Conservation (phyloP, 495 filamentous ascomycete genomes). For the Choiromyces venosus region DNA sequence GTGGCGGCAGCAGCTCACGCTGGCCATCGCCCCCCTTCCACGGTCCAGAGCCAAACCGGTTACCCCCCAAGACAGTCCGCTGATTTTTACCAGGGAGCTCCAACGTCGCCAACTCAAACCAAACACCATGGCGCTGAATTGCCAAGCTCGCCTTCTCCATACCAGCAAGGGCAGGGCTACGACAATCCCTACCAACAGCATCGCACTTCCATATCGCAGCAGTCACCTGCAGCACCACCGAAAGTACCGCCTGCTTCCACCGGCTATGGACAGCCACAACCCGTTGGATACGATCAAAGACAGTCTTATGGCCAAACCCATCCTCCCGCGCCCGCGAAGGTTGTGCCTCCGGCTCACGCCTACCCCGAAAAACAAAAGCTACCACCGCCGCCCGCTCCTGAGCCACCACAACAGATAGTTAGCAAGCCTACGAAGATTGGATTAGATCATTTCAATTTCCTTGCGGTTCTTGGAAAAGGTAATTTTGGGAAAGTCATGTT, state of each 20-base stretch:
- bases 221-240: slow-evolving; percentile 39
- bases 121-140: slow-evolving; percentile 43
- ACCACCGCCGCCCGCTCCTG: slow-evolving; percentile 43
- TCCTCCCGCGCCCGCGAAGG: neutral
- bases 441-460: slow-evolving; percentile 97
- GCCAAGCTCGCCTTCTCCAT: slow-evolving; percentile 20
- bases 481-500: slow-evolving; percentile 99
- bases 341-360: slow-evolving; percentile 17
- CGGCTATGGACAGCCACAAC: slow-evolving; percentile 12
- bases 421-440: slow-evolving; percentile 64
- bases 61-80: slow-evolving; percentile 38
- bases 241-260: slow-evolving; percentile 32
- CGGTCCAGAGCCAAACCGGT: slow-evolving; percentile 45
- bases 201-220: slow-evolving; percentile 7
- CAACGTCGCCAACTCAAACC: slow-evolving; percentile 45
- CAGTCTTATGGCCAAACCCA: slow-evolving; percentile 12
- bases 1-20: slow-evolving; percentile 38
- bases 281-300: neutral
- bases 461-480: slow-evolving; percentile 96
- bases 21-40: slow-evolving; percentile 29
- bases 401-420: slow-evolving; percentile 44
- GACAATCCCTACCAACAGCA: slow-evolving; percentile 31
- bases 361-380: slow-evolving; percentile 48
- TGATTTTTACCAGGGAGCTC: slow-evolving; percentile 37
- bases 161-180: slow-evolving; percentile 27